Evolutionary conservation across 257 asterid genomes (phyloP).

Genomic region (Handroanthus guayacan): DNA sequence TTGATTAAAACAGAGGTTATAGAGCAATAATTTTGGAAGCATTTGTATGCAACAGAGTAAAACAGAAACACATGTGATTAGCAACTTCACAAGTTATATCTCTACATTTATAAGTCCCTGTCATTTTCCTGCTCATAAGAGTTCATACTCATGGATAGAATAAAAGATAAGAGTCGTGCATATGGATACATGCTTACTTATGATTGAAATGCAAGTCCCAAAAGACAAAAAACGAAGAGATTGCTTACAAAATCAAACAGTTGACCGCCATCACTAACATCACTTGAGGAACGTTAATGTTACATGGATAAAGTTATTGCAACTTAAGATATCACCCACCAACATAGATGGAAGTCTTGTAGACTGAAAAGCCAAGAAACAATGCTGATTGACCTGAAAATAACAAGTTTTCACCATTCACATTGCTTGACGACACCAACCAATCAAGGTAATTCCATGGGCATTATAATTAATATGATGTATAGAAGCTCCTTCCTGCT

Average conservation of each 20-base stretch:
- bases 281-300: slow-evolving; percentile 5
- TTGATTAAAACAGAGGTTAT: too few species aligned
- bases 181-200: background rate
- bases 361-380: slow-evolving; percentile 58
- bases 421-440: background rate
- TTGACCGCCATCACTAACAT: slow-evolving; percentile 14
- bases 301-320: slow-evolving; percentile 24
- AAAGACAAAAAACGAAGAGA: background rate
- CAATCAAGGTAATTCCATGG: background rate
- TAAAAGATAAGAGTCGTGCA: background rate
- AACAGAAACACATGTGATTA: too few species aligned
- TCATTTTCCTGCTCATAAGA: slow-evolving; percentile 2
- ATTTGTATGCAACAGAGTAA: too few species aligned
- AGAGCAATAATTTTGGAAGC: too few species aligned
- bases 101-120: too few species aligned
- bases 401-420: slow-evolving; percentile 26
- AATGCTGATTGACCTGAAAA: slow-evolving; percentile 65
- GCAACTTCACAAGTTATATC: background rate
- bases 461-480: slow-evolving; percentile 13
- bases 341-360: slow-evolving; percentile 69
- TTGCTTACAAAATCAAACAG: slow-evolving; percentile 2
- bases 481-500: slow-evolving; percentile 2
- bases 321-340: slow-evolving; percentile 99
- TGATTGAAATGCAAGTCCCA: slow-evolving; percentile 2
- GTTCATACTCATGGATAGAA: background rate